phyloP scores from a whole-genome alignment of 208 protist species.

The Leishmania mexicana region DNA sequence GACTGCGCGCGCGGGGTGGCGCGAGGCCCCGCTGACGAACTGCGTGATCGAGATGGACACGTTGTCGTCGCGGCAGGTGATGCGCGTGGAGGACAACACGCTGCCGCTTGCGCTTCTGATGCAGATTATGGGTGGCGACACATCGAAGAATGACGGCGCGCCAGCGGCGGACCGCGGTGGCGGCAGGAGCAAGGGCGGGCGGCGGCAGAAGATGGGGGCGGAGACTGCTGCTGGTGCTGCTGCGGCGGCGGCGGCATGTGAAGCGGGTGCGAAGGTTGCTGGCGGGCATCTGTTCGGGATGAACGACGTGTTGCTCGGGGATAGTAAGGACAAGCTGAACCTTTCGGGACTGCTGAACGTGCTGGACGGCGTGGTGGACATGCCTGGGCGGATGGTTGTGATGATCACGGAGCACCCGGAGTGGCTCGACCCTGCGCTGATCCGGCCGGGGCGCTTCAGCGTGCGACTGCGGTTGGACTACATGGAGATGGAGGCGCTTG shows the following conservation, averaged over 20 bases:
- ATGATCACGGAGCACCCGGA: slow-evolving; percentile 91
- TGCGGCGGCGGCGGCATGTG: background rate
- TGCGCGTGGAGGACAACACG: slow-evolving; percentile 12
- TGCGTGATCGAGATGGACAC: slow-evolving; percentile 31
- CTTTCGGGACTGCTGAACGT: slow-evolving; percentile 91
- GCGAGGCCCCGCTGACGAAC: slow-evolving; percentile 24
- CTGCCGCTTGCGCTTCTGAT: slow-evolving; percentile 27
- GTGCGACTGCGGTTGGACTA: slow-evolving; percentile 73
- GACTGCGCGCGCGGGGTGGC: slow-evolving; percentile 16
- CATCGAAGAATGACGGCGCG: background rate
- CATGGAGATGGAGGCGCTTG: slow-evolving; percentile 52
- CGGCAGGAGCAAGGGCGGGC: background rate
- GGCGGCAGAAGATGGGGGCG: background rate
- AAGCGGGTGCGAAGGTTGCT: background rate
- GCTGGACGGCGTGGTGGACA: slow-evolving; percentile 90
- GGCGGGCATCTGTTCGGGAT: slow-evolving; percentile 15
- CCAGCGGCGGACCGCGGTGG: background rate
- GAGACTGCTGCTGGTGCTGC: background rate
- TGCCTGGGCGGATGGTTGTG: slow-evolving; percentile 82
- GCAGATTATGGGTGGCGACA: slow-evolving; percentile 18
- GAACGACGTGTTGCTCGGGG: slow-evolving; percentile 18
- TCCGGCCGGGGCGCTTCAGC: slow-evolving; percentile 88
- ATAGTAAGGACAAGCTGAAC: slow-evolving; percentile 65
- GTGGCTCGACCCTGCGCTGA: slow-evolving; percentile 85
- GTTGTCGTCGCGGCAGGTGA: slow-evolving; percentile 23